These are phyloP conservation scores for Cadophora sp. DNA, from an alignment of 2,329 filamentous ascomycete species.

Conservation along the genomic window DNA sequence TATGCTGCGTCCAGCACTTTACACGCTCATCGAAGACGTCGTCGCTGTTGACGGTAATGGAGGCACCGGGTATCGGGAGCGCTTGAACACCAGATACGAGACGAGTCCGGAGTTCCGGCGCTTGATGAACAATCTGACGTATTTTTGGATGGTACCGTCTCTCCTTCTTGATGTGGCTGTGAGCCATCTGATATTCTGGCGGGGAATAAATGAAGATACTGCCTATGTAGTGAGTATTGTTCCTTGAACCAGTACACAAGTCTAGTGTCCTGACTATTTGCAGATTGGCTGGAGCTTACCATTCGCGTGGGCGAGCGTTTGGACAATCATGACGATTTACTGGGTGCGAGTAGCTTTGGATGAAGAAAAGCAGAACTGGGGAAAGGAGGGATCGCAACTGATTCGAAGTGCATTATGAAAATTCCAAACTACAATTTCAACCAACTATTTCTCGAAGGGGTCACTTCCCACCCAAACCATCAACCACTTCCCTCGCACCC, in stretches of 20 bases:
- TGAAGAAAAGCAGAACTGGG: slow-evolving; percentile 15
- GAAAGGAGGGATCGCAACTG: slow-evolving; percentile 7
- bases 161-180: slow-evolving; percentile 7
- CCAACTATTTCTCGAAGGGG: background rate
- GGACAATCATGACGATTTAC: slow-evolving; percentile 13
- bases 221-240: slow-evolving; percentile 10
- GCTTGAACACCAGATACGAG: slow-evolving; percentile 58
- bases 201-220: slow-evolving; percentile 14
- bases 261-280: background rate
- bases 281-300: slow-evolving; percentile 18
- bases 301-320: slow-evolving; percentile 15
- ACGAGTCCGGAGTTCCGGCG: slow-evolving; percentile 58
- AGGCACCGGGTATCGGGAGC: slow-evolving; percentile 57
- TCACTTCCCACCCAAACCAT: no score
- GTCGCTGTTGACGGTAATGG: slow-evolving; percentile 59
- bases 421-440: background rate
- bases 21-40: slow-evolving; percentile 60
- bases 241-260: background rate
- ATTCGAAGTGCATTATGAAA: background rate
- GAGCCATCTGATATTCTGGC: slow-evolving; percentile 16
- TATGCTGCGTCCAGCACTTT: slow-evolving; percentile 58
- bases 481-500: background rate
- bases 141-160: slow-evolving; percentile 54
- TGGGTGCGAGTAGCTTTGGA: slow-evolving; percentile 15
- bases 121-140: slow-evolving; percentile 57